Evolutionary conservation across 2,329 filamentous ascomycete species (phyloP), one percentile per base, ranked within the genome.

Genomic region (Colletotrichum karsti): DNA sequence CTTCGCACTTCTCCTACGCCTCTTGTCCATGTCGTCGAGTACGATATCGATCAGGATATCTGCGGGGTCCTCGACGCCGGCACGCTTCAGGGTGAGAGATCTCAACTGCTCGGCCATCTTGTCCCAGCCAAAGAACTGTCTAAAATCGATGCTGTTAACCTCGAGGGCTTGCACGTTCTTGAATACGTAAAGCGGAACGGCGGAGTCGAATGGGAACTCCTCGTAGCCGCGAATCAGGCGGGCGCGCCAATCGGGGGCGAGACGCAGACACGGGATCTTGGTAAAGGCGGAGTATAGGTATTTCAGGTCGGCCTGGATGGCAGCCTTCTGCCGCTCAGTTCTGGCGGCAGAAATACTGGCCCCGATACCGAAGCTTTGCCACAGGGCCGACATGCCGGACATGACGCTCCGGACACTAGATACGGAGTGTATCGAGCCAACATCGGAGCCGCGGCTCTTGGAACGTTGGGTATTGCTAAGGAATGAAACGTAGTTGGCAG

Each of bases 211-310:
- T 3, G 96, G 96, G 73, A 98, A 99, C 80, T 98, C 95, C 80
- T 99, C 96, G 77, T 96, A 98, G 28, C 95, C 95, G 72, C 91
- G 89, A 73, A 99, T 98, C 69, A 98, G 84, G 59, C 92, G 91
- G 54, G 95, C 95, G 72, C 94, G 93, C 84, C 94, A 95, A 79
- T 99, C 96, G n/a, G 95, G 95, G 28, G 95, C 91, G 62, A 99
- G 85, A 71, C 92, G 91, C 70, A 99, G 84, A 76, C 93, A 97
- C 0, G 96, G 96, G 46, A 99, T 97, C 82, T 98, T 99, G 76
- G 96, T 99, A 77, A 98, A 99, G 64, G 96, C 94, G 44, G 96
- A 98, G 82, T 98, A 99, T 35, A 99, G 86, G 78, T 99, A 98
- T 79, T 95, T 98, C 73, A 98, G 83, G 78, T 99, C 96, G 64